These are phyloP conservation scores for Salix caprea DNA, from an alignment of 345 rosid species.

Conservation along the genomic window DNA sequence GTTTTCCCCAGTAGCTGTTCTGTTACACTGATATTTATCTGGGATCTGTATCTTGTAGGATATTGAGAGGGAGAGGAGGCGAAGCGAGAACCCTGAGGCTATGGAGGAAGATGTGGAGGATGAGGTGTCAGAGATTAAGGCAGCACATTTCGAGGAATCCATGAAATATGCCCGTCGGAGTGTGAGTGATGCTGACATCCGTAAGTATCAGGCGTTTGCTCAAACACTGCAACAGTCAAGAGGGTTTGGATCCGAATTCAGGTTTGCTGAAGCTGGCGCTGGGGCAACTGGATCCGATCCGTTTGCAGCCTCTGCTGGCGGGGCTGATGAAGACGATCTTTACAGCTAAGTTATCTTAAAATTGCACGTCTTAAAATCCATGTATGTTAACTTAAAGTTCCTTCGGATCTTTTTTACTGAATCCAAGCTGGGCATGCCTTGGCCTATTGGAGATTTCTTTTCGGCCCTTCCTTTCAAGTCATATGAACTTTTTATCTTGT, in stretches of 20 bases:
- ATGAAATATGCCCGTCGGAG: constrained; percentile 89
- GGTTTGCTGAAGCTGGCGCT: constrained; percentile 49
- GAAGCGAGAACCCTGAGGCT: constrained; percentile 79
- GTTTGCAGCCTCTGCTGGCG: constrained; percentile 65
- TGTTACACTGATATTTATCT: not conserved
- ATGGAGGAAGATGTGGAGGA: constrained; percentile 90
- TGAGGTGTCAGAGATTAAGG: constrained; percentile 78
- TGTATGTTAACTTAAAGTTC: not conserved
- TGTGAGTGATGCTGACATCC: constrained; percentile 90
- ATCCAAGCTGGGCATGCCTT: not conserved
- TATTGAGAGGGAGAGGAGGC: constrained; percentile 82
- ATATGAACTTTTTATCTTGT: not conserved
- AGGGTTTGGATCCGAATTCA: constrained; percentile 80
- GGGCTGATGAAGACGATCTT: constrained; percentile 78
- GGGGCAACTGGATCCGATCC: constrained; percentile 55
- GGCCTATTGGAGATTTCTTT: not conserved
- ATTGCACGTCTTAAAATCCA: not conserved
- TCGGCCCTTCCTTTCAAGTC: not conserved
- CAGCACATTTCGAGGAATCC: constrained; percentile 88
- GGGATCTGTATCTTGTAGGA: constrained; percentile 37
- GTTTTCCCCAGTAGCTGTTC: not conserved
- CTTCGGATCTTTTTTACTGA: not conserved
- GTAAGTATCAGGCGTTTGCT: constrained; percentile 93
- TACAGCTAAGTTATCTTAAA: constrained; percentile 48
- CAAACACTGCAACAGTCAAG: constrained; percentile 93